Base-by-base conservation (phyloP, 805 yeast species). In the Spathaspora girioi region DNA sequence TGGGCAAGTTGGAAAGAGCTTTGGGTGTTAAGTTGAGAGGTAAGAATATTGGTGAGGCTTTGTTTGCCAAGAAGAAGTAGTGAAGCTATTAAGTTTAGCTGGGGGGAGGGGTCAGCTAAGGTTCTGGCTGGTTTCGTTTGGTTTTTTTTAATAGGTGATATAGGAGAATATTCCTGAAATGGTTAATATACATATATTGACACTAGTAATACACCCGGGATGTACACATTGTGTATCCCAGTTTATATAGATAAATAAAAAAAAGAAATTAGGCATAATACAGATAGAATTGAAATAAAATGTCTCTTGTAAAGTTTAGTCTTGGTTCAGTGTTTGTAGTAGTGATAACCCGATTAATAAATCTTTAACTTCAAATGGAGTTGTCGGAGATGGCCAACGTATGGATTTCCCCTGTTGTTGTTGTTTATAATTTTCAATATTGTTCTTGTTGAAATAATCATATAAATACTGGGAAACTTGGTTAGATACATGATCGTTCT, bases 1-100 rank as follows among this genome's bases (percentile, higher is more conserved):
- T 94, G 63, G 92, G 87, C 50, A 94, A 94, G 77, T 74, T 94
- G 69, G 98, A 94, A 77, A 83, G 97, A 71, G 96, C 87, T 42
- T 78, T 94, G 62, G 98, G 98, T 59, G 87, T 94, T 57, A 94
- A 91, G 76, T 82, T 94, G 67, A 84, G 98, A 76, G 99, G 99
- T 67, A 92, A 93, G 77, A 87, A 86, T 71, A 87, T 94, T 63
- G 99, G 99, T 56, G 83, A 85, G 63, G 97, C 98, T 32, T 78
- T 94, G 59, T 80, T 80, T 60, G 78, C 73, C 51, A 80, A 79
- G 75, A 81, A 81, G 76, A 69, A 68, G 55, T 71, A 63, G 59
- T n/a, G n/a, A n/a, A n/a, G n/a, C n/a, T n/a, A n/a, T n/a, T n/a
- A n/a, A n/a, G n/a, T n/a, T n/a, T n/a, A n/a, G n/a, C n/a, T n/a